Base-by-base conservation (phyloP, 495 filamentous ascomycete genomes). In the Neurospora africana region DNA sequence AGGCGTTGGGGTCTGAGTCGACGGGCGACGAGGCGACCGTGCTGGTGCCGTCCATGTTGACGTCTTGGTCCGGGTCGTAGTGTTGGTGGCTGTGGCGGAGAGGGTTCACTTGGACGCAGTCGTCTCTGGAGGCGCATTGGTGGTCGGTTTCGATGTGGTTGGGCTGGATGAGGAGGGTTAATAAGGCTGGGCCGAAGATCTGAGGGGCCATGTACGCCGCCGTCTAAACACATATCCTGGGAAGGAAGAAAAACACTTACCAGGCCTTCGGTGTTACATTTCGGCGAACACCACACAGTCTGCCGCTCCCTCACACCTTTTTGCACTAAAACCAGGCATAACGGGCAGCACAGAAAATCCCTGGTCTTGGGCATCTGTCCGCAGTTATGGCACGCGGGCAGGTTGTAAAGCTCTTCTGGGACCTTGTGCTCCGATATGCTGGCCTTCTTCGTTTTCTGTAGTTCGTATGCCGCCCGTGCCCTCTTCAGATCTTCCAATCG, bases 281-380 rank as follows among this genome's bases (percentile, higher is more conserved):
- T 76, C 19, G 77, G 74, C 7, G 81, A 84, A 77, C 86, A 87
- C 72, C 83, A 87, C 39, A 84, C 76, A 1, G 76, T 77, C 67
- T 61, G 74, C 58, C 70, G 69, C 9, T 77, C 71, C 47, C 73
- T 71, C 35, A 82, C 68, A 13, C 75, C 71, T 23, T 74, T 75
- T 65, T 75, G 71, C 15, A 73, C 69, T 7, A 83, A 75, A 72
- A 83, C 76, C 73, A 82, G 71, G 76, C 84, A 83, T 44, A 87
- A 38, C 43, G 78, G 72, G 72, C 84, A 86, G 70, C 78, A 74
- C 40, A 79, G 71, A 69, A 82, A 81, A 41, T 76, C 74, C 72
- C 72, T 71, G 72, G 78, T 73, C 72, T 33, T 70, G 67, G 72
- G 69, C 76, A 68, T 4, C 71, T 80, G 75, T 27, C 78, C 75